Evolutionary conservation across 257 asterid genomes (phyloP).

Genomic region (Fraxinus excelsior): DNA sequence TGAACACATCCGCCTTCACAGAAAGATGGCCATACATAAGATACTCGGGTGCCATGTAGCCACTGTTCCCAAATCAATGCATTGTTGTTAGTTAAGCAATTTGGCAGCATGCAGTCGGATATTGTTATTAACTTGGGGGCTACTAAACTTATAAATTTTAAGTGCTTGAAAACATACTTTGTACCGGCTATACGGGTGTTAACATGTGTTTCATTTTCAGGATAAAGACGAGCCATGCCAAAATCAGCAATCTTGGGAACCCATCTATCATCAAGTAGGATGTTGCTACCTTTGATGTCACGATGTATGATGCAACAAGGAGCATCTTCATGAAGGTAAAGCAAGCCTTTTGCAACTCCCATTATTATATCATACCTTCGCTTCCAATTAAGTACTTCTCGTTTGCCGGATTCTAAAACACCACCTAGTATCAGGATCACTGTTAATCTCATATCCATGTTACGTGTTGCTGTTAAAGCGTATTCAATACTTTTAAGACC

Average conservation of each 20-base stretch:
- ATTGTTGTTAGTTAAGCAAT: neutral
- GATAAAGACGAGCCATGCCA: constrained; percentile 86
- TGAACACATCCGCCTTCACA: constrained; percentile 79
- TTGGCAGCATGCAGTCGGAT: neutral
- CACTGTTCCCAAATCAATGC: constrained; percentile 54
- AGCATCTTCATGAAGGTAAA: constrained; percentile 90
- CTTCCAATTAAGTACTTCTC: constrained; percentile 69
- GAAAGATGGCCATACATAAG: constrained; percentile 76
- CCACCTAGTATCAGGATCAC: constrained; percentile 22
- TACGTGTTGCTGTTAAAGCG: constrained; percentile 10
- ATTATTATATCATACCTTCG: constrained; percentile 68
- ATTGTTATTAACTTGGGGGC: neutral
- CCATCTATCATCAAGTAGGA: constrained; percentile 84
- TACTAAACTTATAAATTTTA: neutral
- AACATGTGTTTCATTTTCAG: constrained; percentile 78
- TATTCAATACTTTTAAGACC: neutral
- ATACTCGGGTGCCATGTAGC: constrained; percentile 99
- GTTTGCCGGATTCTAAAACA: constrained; percentile 52
- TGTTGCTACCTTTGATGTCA: constrained; percentile 91
- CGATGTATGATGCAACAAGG: constrained; percentile 79
- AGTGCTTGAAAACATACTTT: constrained; percentile 52
- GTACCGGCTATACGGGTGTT: constrained; percentile 92
- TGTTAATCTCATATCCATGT: constrained; percentile 7
- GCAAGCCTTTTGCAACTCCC: constrained; percentile 80
- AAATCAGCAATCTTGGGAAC: constrained; percentile 94